Evolutionary conservation across 768 basidiomycete genomes (phyloP).

Genomic region (Suillus bovinus): DNA sequence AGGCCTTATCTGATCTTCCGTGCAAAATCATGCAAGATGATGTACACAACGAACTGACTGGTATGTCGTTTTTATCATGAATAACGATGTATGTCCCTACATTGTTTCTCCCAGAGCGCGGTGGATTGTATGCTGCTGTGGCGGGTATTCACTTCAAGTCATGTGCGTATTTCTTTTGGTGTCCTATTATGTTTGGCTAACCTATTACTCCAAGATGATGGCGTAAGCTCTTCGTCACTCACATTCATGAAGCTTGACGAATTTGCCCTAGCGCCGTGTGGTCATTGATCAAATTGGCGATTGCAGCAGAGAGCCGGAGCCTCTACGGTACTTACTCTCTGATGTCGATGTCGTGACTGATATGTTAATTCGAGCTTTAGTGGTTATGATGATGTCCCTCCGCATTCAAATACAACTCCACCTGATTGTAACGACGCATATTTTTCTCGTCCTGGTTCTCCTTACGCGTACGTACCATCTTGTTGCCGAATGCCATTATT

Average conservation of each 20-base stretch:
- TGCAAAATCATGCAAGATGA: conserved; percentile 15
- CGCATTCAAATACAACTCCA: not conserved
- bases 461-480: not conserved
- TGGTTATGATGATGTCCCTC: not conserved
- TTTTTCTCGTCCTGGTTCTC: not conserved
- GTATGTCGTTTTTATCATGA: conserved; percentile 3
- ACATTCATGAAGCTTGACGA: not conserved
- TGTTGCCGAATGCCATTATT: too few relatives aligned
- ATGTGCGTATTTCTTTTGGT: conserved; percentile 13
- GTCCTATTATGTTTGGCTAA: not conserved
- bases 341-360: not conserved
- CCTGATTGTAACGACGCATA: not conserved
- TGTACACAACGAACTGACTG: conserved; percentile 10
- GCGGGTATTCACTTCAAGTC: conserved; percentile 19
- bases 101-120: conserved; percentile 7
- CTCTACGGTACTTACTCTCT: not conserved
- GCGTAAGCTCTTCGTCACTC: not conserved
- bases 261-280: not conserved
- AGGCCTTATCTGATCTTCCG: conserved; percentile 9
- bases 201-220: not conserved
- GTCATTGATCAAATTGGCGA: not conserved
- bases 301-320: not conserved
- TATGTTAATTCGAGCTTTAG: not conserved
- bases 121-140: conserved; percentile 13
- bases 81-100: not conserved